Evolutionary conservation across 2,329 filamentous ascomycete species (phyloP).

Genomic region (Exophiala alcalophila): DNA sequence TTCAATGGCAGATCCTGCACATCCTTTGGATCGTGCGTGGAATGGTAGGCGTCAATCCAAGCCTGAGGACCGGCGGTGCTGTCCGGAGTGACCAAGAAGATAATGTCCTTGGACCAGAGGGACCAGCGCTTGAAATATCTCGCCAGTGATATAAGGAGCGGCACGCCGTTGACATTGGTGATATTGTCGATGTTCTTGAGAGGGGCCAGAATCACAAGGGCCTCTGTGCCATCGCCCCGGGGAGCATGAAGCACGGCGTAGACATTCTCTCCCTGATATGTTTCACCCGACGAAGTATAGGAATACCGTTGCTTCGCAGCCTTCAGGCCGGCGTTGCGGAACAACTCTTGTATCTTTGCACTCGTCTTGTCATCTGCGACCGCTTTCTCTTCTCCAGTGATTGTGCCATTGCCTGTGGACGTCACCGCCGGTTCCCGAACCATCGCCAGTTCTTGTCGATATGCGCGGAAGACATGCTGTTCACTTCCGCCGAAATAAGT

Average conservation of each 20-base stretch:
- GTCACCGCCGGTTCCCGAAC: constrained; percentile 18
- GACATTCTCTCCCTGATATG: constrained; percentile 77
- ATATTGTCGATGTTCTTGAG: constrained; percentile 79
- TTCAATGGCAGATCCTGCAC: constrained; percentile 81
- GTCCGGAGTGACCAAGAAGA: constrained; percentile 84
- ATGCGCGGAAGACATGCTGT: constrained; percentile 89
- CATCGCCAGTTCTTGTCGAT: constrained; percentile 74
- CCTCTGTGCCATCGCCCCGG: constrained; percentile 92
- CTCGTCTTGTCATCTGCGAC: constrained; percentile 31
- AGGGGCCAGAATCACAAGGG: constrained; percentile 85
- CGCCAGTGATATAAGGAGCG: constrained; percentile 78
- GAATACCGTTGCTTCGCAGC: constrained; percentile 83
- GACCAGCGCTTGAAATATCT: constrained; percentile 98
- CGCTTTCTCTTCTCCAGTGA: constrained; percentile 27
- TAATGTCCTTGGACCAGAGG: constrained; percentile 98
- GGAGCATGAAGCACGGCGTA: constrained; percentile 93
- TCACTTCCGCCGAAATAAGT: constrained; percentile 97
- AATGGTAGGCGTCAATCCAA: constrained; percentile 97
- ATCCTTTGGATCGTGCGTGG: constrained; percentile 69
- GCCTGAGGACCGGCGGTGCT: constrained; percentile 88
- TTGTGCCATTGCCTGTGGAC: constrained; percentile 43
- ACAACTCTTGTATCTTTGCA: constrained; percentile 69
- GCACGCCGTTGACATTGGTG: constrained; percentile 82
- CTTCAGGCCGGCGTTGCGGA: constrained; percentile 78
- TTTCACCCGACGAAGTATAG: constrained; percentile 73